Conservation (phyloP, 257 asterid species). For the Nicotiana noctiflora region DNA sequence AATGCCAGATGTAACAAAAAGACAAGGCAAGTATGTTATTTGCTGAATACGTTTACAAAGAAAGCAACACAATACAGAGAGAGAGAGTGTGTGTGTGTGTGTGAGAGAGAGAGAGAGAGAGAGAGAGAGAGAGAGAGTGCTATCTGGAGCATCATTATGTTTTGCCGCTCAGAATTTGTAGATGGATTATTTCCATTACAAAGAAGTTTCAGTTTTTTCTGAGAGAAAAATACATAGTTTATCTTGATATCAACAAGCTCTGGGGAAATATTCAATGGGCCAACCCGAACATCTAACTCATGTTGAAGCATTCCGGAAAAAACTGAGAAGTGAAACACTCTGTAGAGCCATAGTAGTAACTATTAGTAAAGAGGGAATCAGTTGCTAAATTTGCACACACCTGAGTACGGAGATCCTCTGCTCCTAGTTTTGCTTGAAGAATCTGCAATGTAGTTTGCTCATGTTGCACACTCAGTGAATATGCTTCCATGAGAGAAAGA, state of each 20-base stretch:
- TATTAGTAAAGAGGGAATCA: neutral
- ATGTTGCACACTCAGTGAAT: slow-evolving; percentile 94
- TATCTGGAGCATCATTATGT: neutral
- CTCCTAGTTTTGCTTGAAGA: slow-evolving; percentile 92
- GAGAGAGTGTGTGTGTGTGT: too few species aligned
- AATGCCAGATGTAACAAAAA: slow-evolving; percentile 2
- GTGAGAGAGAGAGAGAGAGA: neutral
- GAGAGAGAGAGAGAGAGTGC: neutral
- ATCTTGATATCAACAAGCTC: neutral
- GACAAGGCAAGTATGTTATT: neutral
- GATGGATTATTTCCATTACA: neutral
- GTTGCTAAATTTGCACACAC: slow-evolving; percentile 26
- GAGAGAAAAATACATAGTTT: neutral
- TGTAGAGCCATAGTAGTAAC: neutral
- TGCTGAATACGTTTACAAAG: neutral
- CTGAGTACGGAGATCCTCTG: slow-evolving; percentile 99
- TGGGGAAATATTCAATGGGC: neutral
- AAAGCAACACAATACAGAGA: neutral
- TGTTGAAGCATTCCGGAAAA: neutral
- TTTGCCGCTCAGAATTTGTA: neutral
- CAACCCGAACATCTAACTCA: neutral
- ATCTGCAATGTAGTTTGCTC: slow-evolving; percentile 96
- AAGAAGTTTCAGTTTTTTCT: neutral
- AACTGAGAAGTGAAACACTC: neutral
- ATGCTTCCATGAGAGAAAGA: slow-evolving; percentile 97